These are phyloP conservation scores for Multifurca ochricompacta DNA, from an alignment of 768 basidiomycete species.

Conservation along the genomic window DNA sequence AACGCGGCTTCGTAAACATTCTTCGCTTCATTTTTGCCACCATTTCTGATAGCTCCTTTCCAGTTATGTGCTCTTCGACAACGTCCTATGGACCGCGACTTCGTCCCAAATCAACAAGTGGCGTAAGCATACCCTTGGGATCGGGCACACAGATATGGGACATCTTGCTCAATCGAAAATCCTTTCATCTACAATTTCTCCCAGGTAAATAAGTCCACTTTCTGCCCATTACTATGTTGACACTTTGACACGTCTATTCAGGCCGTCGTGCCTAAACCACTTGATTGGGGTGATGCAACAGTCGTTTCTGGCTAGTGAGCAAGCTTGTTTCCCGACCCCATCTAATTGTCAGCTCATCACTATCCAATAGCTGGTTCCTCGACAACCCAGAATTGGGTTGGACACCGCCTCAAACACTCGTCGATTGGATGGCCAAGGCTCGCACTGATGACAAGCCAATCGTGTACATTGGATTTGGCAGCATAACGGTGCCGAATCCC, in stretches of 20 bases:
- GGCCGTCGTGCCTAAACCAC: conserved; percentile 57
- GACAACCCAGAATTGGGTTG: conserved; percentile 54
- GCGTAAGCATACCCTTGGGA: conserved; percentile 43
- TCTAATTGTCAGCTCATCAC: neutral
- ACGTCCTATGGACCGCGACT: conserved; percentile 62
- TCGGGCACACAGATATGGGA: conserved; percentile 52
- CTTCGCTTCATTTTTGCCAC: neutral
- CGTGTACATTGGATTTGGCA: conserved; percentile 68
- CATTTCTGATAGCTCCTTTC: neutral
- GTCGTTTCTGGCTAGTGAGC: conserved; percentile 48
- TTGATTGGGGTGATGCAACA: conserved; percentile 59
- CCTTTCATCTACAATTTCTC: conserved; percentile 62
- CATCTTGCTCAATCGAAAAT: conserved; percentile 51
- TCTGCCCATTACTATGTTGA: neutral
- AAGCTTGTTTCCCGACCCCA: neutral
- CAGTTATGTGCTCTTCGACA: conserved; percentile 56
- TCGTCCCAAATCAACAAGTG: conserved; percentile 59
- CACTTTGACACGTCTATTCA: conserved; percentile 16
- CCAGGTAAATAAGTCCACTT: conserved; percentile 27
- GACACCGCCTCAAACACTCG: conserved; percentile 43
- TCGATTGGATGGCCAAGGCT: conserved; percentile 51
- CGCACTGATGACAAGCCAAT: conserved; percentile 47
- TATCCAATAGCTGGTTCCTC: conserved; percentile 48
- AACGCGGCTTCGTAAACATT: conserved; percentile 46
- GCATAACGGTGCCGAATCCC: conserved; percentile 57